Evolutionary conservation across 352 stramenopile species (phyloP).

Genomic region (Pilasporangium apinafurcum): DNA sequence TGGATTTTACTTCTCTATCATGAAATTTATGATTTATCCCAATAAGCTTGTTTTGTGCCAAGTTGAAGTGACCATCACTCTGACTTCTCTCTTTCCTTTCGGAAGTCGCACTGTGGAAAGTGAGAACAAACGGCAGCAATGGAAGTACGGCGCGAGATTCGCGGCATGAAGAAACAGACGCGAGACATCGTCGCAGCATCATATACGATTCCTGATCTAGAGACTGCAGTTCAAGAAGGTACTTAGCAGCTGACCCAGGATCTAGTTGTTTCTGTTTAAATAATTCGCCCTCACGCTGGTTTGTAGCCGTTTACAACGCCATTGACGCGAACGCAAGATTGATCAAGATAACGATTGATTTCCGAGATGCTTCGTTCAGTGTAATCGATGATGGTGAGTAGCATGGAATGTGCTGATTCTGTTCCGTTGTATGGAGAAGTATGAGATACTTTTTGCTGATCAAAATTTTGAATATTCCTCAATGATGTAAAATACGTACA

Average conservation of each 20-base stretch:
- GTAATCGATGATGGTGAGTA: slow-evolving; percentile 63
- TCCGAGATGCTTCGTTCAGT: slow-evolving; percentile 41
- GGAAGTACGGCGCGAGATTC: slow-evolving; percentile 10
- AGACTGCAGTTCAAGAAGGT: slow-evolving; percentile 66
- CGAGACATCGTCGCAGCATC: slow-evolving; percentile 44
- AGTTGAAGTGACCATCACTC: no score
- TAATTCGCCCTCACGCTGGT: background rate
- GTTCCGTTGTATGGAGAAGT: background rate
- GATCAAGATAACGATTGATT: slow-evolving; percentile 40
- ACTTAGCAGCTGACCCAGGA: no score
- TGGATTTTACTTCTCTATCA: no score
- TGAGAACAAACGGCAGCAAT: background rate
- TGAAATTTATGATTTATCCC: no score
- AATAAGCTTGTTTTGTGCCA: no score
- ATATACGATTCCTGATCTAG: slow-evolving; percentile 51
- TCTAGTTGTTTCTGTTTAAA: background rate
- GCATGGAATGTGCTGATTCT: background rate
- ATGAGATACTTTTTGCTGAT: background rate
- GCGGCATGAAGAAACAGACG: slow-evolving; percentile 23
- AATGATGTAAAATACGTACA: slow-evolving; percentile 7
- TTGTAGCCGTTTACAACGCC: slow-evolving; percentile 64
- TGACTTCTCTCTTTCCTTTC: no score
- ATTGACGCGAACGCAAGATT: slow-evolving; percentile 49
- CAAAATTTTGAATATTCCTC: background rate
- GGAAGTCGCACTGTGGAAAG: background rate